Evolutionary conservation across 2,329 filamentous ascomycete species (phyloP).

Genomic region (Alternaria consortialis): DNA sequence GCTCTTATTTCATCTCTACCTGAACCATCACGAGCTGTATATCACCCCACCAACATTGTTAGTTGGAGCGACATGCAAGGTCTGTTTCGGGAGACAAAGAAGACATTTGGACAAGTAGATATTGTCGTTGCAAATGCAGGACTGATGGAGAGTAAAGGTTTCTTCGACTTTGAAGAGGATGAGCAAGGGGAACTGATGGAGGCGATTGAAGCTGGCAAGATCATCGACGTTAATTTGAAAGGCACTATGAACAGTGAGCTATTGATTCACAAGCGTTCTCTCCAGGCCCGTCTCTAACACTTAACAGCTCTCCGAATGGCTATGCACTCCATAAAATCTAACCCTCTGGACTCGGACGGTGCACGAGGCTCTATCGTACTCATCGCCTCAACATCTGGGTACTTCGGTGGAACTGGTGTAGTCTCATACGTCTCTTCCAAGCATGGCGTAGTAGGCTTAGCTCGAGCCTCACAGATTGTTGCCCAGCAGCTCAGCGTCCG

Average conservation of each 20-base stretch:
- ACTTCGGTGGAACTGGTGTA: conserved; percentile 56
- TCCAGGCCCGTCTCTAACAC: background rate
- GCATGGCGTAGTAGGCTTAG: conserved; percentile 54
- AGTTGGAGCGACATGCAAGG: conserved; percentile 50
- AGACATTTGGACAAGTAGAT: conserved; percentile 50
- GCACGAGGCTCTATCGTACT: conserved; percentile 52
- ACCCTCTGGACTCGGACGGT: conserved; percentile 33
- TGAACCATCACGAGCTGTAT: conserved; percentile 44
- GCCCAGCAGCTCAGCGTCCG: conserved; percentile 51
- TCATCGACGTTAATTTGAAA: conserved; percentile 56
- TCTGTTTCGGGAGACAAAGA: conserved; percentile 45
- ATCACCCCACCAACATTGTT: conserved; percentile 49
- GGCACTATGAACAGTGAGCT: conserved; percentile 56
- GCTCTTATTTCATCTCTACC: conserved; percentile 40
- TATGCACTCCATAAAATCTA: conserved; percentile 48
- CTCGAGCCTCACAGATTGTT: conserved; percentile 49
- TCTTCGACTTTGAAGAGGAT: conserved; percentile 46
- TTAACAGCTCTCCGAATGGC: conserved; percentile 34
- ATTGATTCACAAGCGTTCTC: background rate
- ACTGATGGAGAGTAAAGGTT: conserved; percentile 50
- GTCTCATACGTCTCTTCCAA: conserved; percentile 57
- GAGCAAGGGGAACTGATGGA: conserved; percentile 41
- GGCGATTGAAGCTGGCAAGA: conserved; percentile 31
- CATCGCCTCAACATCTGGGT: conserved; percentile 55
- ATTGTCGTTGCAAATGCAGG: conserved; percentile 57